Base-by-base conservation (phyloP, 352 stramenopile genomes). In the Thalassiosira exigua region DNA sequence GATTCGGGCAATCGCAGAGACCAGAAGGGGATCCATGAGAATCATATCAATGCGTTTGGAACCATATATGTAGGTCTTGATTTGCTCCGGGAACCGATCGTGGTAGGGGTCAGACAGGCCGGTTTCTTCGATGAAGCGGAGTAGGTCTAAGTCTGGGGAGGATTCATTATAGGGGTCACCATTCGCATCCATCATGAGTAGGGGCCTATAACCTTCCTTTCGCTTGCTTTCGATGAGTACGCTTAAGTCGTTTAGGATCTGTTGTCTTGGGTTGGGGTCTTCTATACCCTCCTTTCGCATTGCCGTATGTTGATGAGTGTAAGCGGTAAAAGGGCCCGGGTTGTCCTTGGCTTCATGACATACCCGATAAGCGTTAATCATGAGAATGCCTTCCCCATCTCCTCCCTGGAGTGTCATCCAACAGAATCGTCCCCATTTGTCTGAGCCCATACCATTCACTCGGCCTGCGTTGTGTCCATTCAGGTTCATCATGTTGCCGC, bases 321-420 rank as follows among this genome's bases (percentile, higher is more conserved):
- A 65, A 3, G 52, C 32, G n/a, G 65, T 65, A 24, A 29, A 27
- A 1, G 65, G 51, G 0, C 65, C 65, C 30, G 33, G 14, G 0
- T 66, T 60, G 2, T 27, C 27, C 0, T 30, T 27, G 0, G 3
- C 32, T 26, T 52, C 32, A 19, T 69, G 68, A 27, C 44, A 64
- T 0, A 70, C 57, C 27, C 69, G 0, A 51, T 78, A 78, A 0
- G 58, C 69, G 3, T 30, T 66, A 17, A 78, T 66, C 0, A 78
- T 7, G 0, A 71, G 9, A 5, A 78, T 24, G 27, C 68, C 68
- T 46, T 77, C 68, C 33, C 69, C 68, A 11, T 57, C 21, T 14
- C n/a, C 26, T 2, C 69, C 69, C 22, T 19, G 12, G 21, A 59
- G 7, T 26, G 12, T 11, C 22, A 19, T 4, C 56, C 58, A 77